Evolutionary conservation across 345 rosid genomes (phyloP).

Genomic region (Populus nigra): DNA sequence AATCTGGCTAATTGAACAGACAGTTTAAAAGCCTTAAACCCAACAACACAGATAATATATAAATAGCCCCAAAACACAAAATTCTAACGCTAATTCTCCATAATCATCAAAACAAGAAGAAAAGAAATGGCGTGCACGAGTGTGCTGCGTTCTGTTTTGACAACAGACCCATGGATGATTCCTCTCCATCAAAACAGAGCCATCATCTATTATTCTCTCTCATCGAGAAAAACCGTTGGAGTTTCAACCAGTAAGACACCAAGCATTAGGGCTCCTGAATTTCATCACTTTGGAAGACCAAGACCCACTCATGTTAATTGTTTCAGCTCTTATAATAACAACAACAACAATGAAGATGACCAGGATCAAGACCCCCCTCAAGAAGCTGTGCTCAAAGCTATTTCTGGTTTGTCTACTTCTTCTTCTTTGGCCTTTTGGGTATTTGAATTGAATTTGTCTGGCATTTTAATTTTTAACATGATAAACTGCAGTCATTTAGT

Average conservation of each 20-base stretch:
- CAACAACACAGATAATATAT: neutral
- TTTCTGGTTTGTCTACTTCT: slow-evolving; percentile 56
- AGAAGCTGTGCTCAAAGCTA: slow-evolving; percentile 92
- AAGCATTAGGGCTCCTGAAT: slow-evolving; percentile 34
- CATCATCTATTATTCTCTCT: slow-evolving; percentile 15
- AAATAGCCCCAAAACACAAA: neutral
- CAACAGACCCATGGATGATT: slow-evolving; percentile 49
- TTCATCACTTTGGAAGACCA: slow-evolving; percentile 11
- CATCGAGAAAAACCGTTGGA: slow-evolving; percentile 24
- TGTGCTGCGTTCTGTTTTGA: slow-evolving; percentile 53
- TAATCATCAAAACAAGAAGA: neutral
- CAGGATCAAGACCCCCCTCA: slow-evolving; percentile 79
- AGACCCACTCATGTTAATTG: slow-evolving; percentile 30
- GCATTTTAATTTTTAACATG: neutral
- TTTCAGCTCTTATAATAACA: slow-evolving; percentile 32
- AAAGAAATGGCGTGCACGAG: slow-evolving; percentile 68
- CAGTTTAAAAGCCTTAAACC: slow-evolving; percentile 2
- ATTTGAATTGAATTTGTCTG: neutral
- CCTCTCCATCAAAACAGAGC: slow-evolving; percentile 35
- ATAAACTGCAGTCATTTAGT: neutral
- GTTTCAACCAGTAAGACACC: slow-evolving; percentile 19
- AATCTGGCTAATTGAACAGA: slow-evolving; percentile 5
- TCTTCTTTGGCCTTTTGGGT: neutral
- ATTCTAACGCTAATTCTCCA: neutral
- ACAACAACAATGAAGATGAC: slow-evolving; percentile 35